Evolutionary conservation across 129 eudicot genomes (phyloP).

Genomic region (Chrysanthemum seticuspe): DNA sequence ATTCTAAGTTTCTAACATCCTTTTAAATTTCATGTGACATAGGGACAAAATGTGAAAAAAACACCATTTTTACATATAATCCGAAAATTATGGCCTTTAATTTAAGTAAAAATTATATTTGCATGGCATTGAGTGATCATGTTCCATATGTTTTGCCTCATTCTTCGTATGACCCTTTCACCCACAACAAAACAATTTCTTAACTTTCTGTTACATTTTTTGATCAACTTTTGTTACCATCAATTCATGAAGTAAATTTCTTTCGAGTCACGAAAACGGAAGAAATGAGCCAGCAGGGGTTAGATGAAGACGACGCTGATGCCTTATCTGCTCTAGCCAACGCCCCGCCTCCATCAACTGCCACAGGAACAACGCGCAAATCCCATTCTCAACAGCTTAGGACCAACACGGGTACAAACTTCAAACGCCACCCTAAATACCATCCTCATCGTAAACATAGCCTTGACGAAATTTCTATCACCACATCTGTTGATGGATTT

Average conservation of each 20-base stretch:
- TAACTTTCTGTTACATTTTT: constrained; percentile 23
- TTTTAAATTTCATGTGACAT: no score
- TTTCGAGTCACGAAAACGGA: neutral
- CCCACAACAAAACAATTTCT: constrained; percentile 8
- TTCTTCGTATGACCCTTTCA: constrained; percentile 33
- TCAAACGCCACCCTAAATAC: constrained; percentile 41
- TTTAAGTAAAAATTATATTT: constrained; percentile 5
- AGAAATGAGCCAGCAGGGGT: constrained; percentile 38
- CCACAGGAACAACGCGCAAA: constrained; percentile 33
- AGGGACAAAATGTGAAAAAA: no score
- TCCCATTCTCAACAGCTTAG: constrained; percentile 68
- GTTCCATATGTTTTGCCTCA: constrained; percentile 29
- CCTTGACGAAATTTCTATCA: constrained; percentile 59
- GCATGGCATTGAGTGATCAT: constrained; percentile 34
- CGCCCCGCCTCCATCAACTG: constrained; percentile 45
- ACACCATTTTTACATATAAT: no score
- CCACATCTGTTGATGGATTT: constrained; percentile 21
- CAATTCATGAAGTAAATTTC: constrained; percentile 12
- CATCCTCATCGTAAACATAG: constrained; percentile 68
- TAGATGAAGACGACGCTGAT: constrained; percentile 58
- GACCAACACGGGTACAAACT: constrained; percentile 61
- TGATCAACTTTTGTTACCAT: neutral
- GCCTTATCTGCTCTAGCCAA: constrained; percentile 50
- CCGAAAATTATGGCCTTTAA: neutral
- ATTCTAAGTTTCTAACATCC: no score